These are phyloP conservation scores for Fusarium newnesense DNA, from an alignment of 2,329 filamentous ascomycete genomes.

Conservation along the genomic window DNA sequence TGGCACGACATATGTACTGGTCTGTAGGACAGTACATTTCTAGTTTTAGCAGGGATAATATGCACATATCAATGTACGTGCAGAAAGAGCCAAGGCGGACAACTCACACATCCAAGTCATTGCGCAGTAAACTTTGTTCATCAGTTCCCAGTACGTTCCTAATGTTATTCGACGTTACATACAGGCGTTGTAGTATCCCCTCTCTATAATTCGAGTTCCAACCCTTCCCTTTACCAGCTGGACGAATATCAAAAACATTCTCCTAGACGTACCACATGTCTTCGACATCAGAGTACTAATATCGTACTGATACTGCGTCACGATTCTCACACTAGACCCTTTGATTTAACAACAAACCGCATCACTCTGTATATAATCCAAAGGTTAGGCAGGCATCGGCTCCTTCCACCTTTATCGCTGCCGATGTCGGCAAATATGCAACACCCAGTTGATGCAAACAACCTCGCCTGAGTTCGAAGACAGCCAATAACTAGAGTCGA, in stretches of 20 bases:
- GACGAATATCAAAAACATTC: neutral
- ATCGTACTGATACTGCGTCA: neutral
- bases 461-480: neutral
- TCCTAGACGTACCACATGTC: neutral
- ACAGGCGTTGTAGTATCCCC: conserved; percentile 7
- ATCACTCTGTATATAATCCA: neutral
- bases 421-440: neutral
- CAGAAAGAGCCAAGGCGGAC: conserved; percentile 15
- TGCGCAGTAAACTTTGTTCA: neutral
- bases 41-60: neutral
- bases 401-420: neutral
- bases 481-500: neutral
- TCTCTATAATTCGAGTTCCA: conserved; percentile 13
- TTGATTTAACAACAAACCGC: neutral
- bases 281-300: neutral
- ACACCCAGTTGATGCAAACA: neutral
- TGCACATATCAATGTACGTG: neutral
- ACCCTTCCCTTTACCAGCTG: neutral
- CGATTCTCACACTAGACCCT: neutral
- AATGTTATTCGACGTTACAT: conserved; percentile 2
- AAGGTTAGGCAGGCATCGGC: neutral
- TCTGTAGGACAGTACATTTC: neutral
- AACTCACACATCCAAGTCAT: conserved; percentile 24
- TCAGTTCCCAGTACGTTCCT: neutral
- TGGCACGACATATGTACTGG: neutral